These are phyloP conservation scores for Glebionis coronaria DNA, from an alignment of 129 eudicot genomes.

Conservation along the genomic window DNA sequence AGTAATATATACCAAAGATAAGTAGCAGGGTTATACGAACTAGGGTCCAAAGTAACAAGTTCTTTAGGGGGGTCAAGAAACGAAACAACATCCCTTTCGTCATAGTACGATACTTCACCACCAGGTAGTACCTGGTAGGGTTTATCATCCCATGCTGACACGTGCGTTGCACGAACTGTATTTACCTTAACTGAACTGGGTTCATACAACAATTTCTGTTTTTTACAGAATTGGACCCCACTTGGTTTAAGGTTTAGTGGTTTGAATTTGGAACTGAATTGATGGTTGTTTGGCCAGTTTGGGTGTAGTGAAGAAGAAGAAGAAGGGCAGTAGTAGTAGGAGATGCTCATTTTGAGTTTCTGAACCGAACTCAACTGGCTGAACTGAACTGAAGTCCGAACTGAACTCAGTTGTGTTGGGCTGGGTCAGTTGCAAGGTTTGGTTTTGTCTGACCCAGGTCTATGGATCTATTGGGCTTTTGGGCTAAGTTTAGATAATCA, in stretches of 20 bases:
- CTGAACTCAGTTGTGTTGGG: not conserved
- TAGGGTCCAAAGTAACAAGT: slow-evolving; percentile 69
- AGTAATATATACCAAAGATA: slow-evolving; percentile 81
- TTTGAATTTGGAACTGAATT: slow-evolving; percentile 6
- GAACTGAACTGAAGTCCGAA: too few species aligned
- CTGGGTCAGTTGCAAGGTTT: not conserved
- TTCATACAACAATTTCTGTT: not conserved
- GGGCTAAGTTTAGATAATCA: too few species aligned
- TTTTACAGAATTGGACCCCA: too few species aligned
- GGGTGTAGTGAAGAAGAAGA: too few species aligned
- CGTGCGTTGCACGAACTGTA: slow-evolving; percentile 20
- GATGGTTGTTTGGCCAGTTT: too few species aligned
- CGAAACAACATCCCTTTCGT: slow-evolving; percentile 60
- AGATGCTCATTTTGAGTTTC: slow-evolving; percentile 23
- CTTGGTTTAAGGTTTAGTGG: not conserved
- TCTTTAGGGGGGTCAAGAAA: slow-evolving; percentile 73
- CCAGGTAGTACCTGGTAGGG: slow-evolving; percentile 40
- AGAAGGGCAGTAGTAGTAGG: too few species aligned
- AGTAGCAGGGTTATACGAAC: slow-evolving; percentile 70
- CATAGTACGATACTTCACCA: slow-evolving; percentile 43
- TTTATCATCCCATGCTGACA: slow-evolving; percentile 54
- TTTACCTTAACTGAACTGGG: slow-evolving; percentile 6
- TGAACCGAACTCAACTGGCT: not conserved
- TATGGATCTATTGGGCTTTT: too few species aligned
- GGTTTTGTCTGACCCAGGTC: too few species aligned